Percentiles rank a stretch among this genome's conserved stretches.
Conservation (phyloP, 2,329 filamentous ascomycete genomes). For the Boeremia exigua region DNA sequence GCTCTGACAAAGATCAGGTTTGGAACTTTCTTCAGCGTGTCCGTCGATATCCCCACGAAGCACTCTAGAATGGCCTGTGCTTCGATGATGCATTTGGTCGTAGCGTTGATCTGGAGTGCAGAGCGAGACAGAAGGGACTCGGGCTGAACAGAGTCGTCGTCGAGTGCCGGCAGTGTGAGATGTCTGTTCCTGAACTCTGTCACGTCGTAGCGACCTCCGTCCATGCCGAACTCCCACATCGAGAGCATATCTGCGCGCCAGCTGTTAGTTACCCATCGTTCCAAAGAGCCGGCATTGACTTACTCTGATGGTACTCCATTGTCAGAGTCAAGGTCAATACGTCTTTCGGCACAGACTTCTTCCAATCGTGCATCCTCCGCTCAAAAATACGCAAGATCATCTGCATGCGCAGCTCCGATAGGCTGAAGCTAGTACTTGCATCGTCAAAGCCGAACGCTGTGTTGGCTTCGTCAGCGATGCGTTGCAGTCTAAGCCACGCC, state of each 20-base stretch:
- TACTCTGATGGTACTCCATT: slow-evolving; percentile 40
- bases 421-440: slow-evolving; percentile 45
- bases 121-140: slow-evolving; percentile 42
- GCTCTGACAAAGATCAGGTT: slow-evolving; percentile 42
- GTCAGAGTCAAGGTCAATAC: slow-evolving; percentile 38
- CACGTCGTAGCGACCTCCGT: slow-evolving; percentile 45
- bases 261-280: neutral
- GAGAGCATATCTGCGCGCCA: slow-evolving; percentile 32
- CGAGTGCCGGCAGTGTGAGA: slow-evolving; percentile 41
- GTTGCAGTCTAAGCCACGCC: slow-evolving; percentile 42
- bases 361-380: slow-evolving; percentile 46
- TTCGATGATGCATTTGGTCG: slow-evolving; percentile 41
- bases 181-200: slow-evolving; percentile 45
- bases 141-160: slow-evolving; percentile 42
- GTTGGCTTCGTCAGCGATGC: slow-evolving; percentile 46
- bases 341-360: slow-evolving; percentile 37
- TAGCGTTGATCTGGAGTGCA: slow-evolving; percentile 45
- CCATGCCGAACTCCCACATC: slow-evolving; percentile 49
- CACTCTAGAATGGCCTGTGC: slow-evolving; percentile 43
- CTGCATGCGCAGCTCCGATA: slow-evolving; percentile 44
- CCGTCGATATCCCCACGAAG: slow-evolving; percentile 30
- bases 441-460: slow-evolving; percentile 48
- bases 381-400: slow-evolving; percentile 47
- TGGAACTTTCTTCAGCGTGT: slow-evolving; percentile 33
- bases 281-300: neutral